phyloP scores from a whole-genome alignment of 768 basidiomycete genomes.

The Grammothele lineata region DNA sequence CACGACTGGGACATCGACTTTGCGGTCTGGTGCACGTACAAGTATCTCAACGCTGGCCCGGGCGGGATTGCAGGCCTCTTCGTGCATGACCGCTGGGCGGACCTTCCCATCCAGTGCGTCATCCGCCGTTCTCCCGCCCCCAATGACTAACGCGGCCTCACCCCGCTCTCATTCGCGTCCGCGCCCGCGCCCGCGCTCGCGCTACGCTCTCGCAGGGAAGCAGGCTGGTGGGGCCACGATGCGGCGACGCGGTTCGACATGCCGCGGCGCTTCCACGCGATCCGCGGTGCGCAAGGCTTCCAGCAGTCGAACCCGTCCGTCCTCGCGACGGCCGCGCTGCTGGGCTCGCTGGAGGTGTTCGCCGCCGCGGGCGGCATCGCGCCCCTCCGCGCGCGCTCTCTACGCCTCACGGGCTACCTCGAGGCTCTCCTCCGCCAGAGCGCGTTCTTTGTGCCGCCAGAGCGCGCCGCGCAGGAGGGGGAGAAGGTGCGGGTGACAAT shows the following conservation, averaged over 20 bases:
- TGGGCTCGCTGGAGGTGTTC: conserved; percentile 81
- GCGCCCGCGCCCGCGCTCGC: neutral
- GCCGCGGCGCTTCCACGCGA: conserved; percentile 79
- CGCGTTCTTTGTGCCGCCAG: conserved; percentile 53
- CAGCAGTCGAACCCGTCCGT: conserved; percentile 95
- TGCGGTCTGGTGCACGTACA: conserved; percentile 99
- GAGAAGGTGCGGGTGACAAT: conserved; percentile 69
- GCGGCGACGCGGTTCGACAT: conserved; percentile 84
- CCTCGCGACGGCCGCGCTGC: conserved; percentile 70
- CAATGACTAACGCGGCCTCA: neutral
- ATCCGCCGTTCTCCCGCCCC: conserved; percentile 1
- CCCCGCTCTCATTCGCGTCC: neutral
- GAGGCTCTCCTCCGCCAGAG: conserved; percentile 60
- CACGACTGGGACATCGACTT: conserved; percentile 97
- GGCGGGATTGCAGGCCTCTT: conserved; percentile 96
- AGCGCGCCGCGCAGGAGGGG: conserved; percentile 2
- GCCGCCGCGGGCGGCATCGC: conserved; percentile 72
- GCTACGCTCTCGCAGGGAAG: conserved; percentile 48
- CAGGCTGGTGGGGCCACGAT: conserved; percentile 99
- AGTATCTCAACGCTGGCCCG: conserved; percentile 94
- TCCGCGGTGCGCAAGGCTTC: conserved; percentile 89
- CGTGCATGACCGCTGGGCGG: conserved; percentile 80
- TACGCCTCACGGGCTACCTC: conserved; percentile 66
- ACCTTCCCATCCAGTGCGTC: conserved; percentile 48
- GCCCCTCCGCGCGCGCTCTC: conserved; percentile 63